Evolutionary conservation across 1,139 yeast species (phyloP).

Genomic region (Yamadazyma sp.): DNA sequence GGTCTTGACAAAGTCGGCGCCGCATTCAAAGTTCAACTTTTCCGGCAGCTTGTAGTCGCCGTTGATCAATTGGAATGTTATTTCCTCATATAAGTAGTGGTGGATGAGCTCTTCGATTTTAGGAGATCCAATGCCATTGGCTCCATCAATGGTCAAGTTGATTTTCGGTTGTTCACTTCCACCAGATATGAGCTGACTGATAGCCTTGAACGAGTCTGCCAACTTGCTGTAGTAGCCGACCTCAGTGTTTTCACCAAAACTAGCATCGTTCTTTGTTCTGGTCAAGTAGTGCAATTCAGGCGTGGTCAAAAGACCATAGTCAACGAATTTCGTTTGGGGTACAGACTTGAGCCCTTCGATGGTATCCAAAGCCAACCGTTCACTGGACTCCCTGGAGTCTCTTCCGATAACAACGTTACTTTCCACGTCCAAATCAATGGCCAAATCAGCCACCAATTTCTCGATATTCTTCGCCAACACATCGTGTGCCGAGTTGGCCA

Average conservation of each 20-base stretch:
- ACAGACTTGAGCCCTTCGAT: constrained; percentile 62
- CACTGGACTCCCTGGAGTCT: constrained; percentile 81
- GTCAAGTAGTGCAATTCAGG: constrained; percentile 94
- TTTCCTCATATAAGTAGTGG: constrained; percentile 38
- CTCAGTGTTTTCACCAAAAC: constrained; percentile 66
- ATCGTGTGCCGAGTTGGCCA: constrained; percentile 69
- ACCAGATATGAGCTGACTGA: constrained; percentile 27
- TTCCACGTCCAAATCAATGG: constrained; percentile 37
- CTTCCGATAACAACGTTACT: constrained; percentile 58
- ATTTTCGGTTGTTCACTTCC: constrained; percentile 30
- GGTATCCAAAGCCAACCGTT: constrained; percentile 60
- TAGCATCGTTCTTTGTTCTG: constrained; percentile 61
- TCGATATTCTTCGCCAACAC: constrained; percentile 27
- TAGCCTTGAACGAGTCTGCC: constrained; percentile 37
- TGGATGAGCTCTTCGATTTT: constrained; percentile 55
- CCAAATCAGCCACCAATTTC: constrained; percentile 29
- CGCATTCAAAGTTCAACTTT: constrained; percentile 74
- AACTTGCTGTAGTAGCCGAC: constrained; percentile 72
- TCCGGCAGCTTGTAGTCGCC: constrained; percentile 55
- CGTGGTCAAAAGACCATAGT: constrained; percentile 79
- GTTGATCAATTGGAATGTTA: constrained; percentile 57
- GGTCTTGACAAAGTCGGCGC: constrained; percentile 95
- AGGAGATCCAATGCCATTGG: constrained; percentile 95
- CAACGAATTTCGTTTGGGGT: constrained; percentile 44
- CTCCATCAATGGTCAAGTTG: constrained; percentile 73